A percentile compares a stretch with the other conserved stretches of the same genome.
Conservation (phyloP, 345 rosid genomes). For the Salix brachista region DNA sequence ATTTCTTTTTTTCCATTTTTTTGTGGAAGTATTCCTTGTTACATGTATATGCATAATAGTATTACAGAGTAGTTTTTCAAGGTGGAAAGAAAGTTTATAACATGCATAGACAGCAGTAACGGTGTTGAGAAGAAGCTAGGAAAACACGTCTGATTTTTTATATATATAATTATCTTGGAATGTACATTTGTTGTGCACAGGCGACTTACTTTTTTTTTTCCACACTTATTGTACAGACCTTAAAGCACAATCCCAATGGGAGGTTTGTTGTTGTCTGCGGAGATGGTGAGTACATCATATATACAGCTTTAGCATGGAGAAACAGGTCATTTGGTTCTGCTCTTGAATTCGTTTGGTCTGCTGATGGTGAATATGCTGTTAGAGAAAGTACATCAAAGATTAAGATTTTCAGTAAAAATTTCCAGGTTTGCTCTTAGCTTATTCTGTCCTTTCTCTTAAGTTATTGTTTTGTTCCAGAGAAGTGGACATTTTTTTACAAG, state of each 20-base stretch:
- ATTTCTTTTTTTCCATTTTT: background rate
- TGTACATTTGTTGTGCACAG: background rate
- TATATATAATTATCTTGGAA: background rate
- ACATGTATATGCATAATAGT: background rate
- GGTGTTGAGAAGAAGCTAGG: background rate
- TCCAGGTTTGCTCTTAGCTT: constrained; percentile 58
- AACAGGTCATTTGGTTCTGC: constrained; percentile 99
- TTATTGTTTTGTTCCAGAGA: background rate
- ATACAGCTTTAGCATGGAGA: constrained; percentile 99
- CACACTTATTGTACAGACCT: constrained; percentile 46
- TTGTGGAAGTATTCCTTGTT: background rate
- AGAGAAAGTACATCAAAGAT: constrained; percentile 96
- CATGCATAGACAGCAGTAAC: background rate
- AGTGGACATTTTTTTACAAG: background rate
- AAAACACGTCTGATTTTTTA: background rate
- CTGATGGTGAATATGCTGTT: constrained; percentile 97
- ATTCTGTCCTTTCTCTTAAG: background rate
- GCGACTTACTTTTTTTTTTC: constrained; percentile 8
- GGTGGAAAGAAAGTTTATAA: background rate
- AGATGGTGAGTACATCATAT: constrained; percentile 96
- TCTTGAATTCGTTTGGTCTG: constrained; percentile 92
- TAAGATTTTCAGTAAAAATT: constrained; percentile 81
- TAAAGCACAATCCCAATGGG: constrained; percentile 97
- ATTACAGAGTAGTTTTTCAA: background rate
- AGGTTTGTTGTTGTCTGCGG: constrained; percentile 98